These are phyloP conservation scores for Calonectria ilicicola DNA, from an alignment of 2,329 filamentous ascomycete genomes.

Conservation along the genomic window DNA sequence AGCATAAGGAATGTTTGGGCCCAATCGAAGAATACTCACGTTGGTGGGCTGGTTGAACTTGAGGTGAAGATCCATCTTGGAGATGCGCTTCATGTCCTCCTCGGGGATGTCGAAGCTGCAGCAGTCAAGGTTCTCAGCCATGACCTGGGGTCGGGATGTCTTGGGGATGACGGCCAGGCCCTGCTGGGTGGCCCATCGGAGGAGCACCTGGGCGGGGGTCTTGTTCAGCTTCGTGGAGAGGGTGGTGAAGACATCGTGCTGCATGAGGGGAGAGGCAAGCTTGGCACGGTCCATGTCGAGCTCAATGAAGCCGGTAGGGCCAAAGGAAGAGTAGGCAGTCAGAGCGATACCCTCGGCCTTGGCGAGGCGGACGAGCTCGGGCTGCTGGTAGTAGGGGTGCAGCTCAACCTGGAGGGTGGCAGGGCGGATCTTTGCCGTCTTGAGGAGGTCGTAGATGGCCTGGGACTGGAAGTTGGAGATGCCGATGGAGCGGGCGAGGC, in stretches of 20 bases:
- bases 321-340: slow-evolving; percentile 88
- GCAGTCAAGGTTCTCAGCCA: slow-evolving; percentile 76
- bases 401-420: slow-evolving; percentile 90
- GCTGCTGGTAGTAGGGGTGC: slow-evolving; percentile 88
- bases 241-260: slow-evolving; percentile 72
- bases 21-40: slow-evolving; percentile 58
- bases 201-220: slow-evolving; percentile 82
- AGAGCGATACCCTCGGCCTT: slow-evolving; percentile 78
- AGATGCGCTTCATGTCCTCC: slow-evolving; percentile 76
- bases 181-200: slow-evolving; percentile 89
- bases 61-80: slow-evolving; percentile 72
- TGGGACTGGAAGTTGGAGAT: slow-evolving; percentile 86
- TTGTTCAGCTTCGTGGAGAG: slow-evolving; percentile 79
- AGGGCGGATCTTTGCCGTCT: slow-evolving; percentile 80
- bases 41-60: slow-evolving; percentile 83
- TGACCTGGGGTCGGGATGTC: slow-evolving; percentile 65
- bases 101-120: slow-evolving; percentile 74
- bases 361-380: slow-evolving; percentile 76
- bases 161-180: slow-evolving; percentile 87
- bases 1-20: slow-evolving; percentile 5
- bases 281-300: slow-evolving; percentile 71
- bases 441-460: slow-evolving; percentile 82
- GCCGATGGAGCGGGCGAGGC: slow-evolving; percentile 79
- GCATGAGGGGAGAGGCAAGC: slow-evolving; percentile 77
- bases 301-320: slow-evolving; percentile 82